Percentiles rank a stretch among this genome's conserved stretches.
phyloP scores from a whole-genome alignment of 768 basidiomycete species.

The Tricholoma furcatifolium region DNA sequence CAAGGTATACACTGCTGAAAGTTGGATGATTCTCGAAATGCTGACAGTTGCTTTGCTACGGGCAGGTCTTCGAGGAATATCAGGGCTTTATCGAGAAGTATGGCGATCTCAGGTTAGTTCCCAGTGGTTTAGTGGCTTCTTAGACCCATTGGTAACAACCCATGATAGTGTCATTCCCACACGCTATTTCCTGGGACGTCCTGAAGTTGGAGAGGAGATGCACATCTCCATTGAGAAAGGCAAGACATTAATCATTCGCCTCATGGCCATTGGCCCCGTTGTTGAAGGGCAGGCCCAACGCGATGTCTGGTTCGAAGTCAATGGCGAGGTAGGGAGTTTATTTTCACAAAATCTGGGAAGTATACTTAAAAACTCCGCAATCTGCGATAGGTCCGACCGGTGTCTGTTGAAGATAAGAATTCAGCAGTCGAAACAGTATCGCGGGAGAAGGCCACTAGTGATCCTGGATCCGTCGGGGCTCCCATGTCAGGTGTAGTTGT shows the following conservation, averaged over 20 bases:
- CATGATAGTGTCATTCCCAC: constrained; percentile 85
- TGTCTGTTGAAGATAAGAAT: constrained; percentile 94
- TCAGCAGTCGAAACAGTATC: constrained; percentile 95
- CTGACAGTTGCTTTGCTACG: background rate
- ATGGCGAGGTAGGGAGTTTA: constrained; percentile 72
- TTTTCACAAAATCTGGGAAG: constrained; percentile 5
- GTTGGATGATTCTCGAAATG: background rate
- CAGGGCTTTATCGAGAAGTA: constrained; percentile 94
- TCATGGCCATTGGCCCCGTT: constrained; percentile 94
- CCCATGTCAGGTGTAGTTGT: constrained; percentile 99
- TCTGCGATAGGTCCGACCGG: constrained; percentile 77
- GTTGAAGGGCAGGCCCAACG: constrained; percentile 89
- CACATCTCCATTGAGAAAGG: constrained; percentile 95
- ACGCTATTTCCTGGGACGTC: constrained; percentile 94
- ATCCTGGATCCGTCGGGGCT: constrained; percentile 96
- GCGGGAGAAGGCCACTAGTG: constrained; percentile 90
- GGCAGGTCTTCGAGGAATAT: constrained; percentile 94
- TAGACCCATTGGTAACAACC: constrained; percentile 13
- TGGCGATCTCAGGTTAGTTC: constrained; percentile 83
- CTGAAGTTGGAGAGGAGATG: constrained; percentile 93
- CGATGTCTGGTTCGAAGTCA: constrained; percentile 98
- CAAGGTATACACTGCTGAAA: constrained; percentile 55
- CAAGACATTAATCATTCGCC: constrained; percentile 93
- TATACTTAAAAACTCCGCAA: constrained; percentile 15
- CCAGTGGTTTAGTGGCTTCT: background rate